Evolutionary conservation across 345 rosid genomes (phyloP).

Genomic region (Sonneratia caseolaris): DNA sequence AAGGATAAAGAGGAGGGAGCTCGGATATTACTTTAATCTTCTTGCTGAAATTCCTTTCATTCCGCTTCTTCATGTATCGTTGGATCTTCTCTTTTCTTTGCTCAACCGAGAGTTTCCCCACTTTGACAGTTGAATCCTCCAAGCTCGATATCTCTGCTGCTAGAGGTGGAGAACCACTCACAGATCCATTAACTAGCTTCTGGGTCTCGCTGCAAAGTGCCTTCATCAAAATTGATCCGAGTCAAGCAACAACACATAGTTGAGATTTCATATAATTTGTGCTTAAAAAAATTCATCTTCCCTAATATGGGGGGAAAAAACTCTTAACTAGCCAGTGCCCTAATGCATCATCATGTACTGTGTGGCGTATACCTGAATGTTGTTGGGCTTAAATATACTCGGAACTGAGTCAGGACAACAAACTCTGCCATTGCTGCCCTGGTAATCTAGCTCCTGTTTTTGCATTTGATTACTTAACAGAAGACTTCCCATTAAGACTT

Average conservation of each 20-base stretch:
- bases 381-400: conserved; percentile 37
- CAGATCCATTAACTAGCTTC: conserved; percentile 27
- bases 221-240: conserved; percentile 21
- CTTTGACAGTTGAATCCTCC: conserved; percentile 68
- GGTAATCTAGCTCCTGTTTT: conserved; percentile 42
- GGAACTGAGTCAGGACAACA: conserved; percentile 40
- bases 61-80: conserved; percentile 89
- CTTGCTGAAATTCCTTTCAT: conserved; percentile 90
- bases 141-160: conserved; percentile 55
- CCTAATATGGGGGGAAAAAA: no score
- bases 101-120: conserved; percentile 69
- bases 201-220: conserved; percentile 39
- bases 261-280: neutral
- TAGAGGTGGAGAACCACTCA: conserved; percentile 26
- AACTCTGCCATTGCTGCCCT: conserved; percentile 56
- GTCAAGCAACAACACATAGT: neutral
- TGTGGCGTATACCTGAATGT: conserved; percentile 48
- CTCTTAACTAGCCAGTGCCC: no score
- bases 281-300: no score
- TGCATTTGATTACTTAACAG: conserved; percentile 43
- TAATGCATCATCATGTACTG: no score
- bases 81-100: conserved; percentile 90
- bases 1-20: neutral
- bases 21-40: conserved; percentile 66
- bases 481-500: conserved; percentile 28